These are phyloP conservation scores for Persicaria maculosa DNA, from an alignment of 148 eudicot genomes.

Conservation along the genomic window DNA sequence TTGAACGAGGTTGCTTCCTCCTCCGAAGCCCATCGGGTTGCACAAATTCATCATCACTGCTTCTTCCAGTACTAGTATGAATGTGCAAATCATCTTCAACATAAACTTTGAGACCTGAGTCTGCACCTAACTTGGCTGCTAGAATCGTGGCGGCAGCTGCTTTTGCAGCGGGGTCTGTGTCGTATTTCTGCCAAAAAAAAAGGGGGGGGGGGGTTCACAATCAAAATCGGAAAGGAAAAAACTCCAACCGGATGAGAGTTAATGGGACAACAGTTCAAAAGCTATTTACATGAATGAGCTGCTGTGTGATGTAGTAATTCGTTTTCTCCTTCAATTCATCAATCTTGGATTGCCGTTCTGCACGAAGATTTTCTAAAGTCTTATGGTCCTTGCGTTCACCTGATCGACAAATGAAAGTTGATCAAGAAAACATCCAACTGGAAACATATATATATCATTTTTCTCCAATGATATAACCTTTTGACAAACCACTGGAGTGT, in stretches of 20 bases:
- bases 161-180: constrained; percentile 93
- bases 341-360: constrained; percentile 80
- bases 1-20: constrained; percentile 44
- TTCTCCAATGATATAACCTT: not conserved
- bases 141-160: constrained; percentile 94
- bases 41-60: constrained; percentile 50
- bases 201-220: not conserved
- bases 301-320: constrained; percentile 79
- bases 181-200: constrained; percentile 58
- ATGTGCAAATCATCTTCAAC: constrained; percentile 50
- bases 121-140: constrained; percentile 86
- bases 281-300: constrained; percentile 76
- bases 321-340: constrained; percentile 94
- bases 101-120: constrained; percentile 71
- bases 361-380: constrained; percentile 68
- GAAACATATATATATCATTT: not conserved
- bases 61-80: constrained; percentile 43
- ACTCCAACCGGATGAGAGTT: not conserved
- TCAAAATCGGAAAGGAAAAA: not conserved
- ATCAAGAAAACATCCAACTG: not conserved
- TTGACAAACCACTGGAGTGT: not conserved
- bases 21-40: constrained; percentile 60
- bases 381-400: constrained; percentile 82
- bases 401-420: constrained; percentile 15
- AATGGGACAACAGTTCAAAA: not conserved